Evolutionary conservation across 1,284 basidiomycete species (phyloP).

Genomic region (Coniferiporia weirii): DNA sequence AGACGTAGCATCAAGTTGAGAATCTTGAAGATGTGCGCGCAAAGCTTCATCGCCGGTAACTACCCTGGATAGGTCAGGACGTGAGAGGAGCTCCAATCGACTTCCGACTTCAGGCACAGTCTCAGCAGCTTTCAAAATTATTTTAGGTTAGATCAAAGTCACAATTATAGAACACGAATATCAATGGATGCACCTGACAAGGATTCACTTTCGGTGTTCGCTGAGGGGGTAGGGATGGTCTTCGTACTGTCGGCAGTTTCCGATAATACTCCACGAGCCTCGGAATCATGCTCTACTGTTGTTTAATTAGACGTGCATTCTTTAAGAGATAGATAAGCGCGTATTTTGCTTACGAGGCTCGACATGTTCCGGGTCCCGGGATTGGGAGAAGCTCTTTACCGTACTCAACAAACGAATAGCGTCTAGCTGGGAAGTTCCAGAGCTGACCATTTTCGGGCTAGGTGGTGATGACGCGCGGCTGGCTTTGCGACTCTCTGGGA

Average conservation of each 20-base stretch:
- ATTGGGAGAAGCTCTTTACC: not conserved
- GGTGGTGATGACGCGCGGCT: not conserved
- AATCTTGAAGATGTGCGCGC: constrained; percentile 13
- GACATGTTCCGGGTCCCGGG: constrained; percentile 1
- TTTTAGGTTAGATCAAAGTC: not conserved
- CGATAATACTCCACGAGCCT: not conserved
- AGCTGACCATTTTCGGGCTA: not conserved
- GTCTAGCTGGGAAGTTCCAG: constrained; percentile 7
- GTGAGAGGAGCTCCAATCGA: not conserved
- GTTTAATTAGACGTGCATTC: no score
- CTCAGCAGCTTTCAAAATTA: not conserved
- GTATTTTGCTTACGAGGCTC: not conserved
- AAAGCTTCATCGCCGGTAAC: constrained; percentile 12
- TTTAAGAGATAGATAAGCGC: not conserved
- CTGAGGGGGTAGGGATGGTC: not conserved
- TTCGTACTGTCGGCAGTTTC: not conserved
- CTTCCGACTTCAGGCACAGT: constrained; percentile 1
- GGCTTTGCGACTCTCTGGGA: constrained; percentile 45
- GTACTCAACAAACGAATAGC: constrained; percentile 13
- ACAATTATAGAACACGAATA: not conserved
- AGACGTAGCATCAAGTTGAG: not conserved
- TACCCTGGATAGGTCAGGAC: not conserved
- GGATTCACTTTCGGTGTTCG: not conserved
- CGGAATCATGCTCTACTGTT: not conserved
- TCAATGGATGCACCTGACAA: not conserved